Conservation (phyloP, 2,329 filamentous ascomycete species). For the Whalleya microplaca region DNA sequence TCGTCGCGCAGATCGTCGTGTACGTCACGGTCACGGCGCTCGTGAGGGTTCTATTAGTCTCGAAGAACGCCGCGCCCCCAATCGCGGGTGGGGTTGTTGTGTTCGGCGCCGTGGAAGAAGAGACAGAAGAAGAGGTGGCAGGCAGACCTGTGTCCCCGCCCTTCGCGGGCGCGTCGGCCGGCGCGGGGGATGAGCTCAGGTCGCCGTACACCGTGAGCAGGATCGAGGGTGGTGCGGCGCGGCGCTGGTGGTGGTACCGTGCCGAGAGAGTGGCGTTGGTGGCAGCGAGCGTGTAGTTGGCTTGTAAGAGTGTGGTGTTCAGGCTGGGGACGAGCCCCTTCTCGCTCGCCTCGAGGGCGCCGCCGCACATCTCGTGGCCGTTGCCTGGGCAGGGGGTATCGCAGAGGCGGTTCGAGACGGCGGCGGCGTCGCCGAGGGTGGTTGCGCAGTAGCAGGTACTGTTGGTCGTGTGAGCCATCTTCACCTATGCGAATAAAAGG, state of each 20-base stretch:
- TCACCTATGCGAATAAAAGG: background rate
- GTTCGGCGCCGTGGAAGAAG: no score
- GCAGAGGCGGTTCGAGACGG: conserved; percentile 41
- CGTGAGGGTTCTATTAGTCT: no score
- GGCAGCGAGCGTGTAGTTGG: conserved; percentile 8
- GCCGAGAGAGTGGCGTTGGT: conserved; percentile 4
- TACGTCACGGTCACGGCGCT: conserved; percentile 39
- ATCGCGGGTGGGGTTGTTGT: background rate
- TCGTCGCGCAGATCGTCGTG: conserved; percentile 40
- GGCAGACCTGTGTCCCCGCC: conserved; percentile 21
- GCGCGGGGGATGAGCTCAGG: conserved; percentile 34
- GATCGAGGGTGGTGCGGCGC: conserved; percentile 32
- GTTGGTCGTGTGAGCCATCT: background rate
- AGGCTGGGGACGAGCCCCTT: background rate
- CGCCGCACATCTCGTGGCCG: conserved; percentile 46
- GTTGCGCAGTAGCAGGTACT: conserved; percentile 52
- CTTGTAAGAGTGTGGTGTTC: background rate
- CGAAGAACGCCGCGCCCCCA: conserved; percentile 6
- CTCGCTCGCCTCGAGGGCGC: conserved; percentile 29
- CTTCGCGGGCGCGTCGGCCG: conserved; percentile 40
- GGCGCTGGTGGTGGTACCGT: conserved; percentile 30
- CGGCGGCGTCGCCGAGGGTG: conserved; percentile 43
- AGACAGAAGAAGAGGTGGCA: background rate
- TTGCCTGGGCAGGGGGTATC: conserved; percentile 48
- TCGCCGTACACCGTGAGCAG: conserved; percentile 51